Percentiles rank a stretch among this genome's conserved stretches.
phyloP scores from a whole-genome alignment of 768 basidiomycete species.

The Nidularia pulvinata region DNA sequence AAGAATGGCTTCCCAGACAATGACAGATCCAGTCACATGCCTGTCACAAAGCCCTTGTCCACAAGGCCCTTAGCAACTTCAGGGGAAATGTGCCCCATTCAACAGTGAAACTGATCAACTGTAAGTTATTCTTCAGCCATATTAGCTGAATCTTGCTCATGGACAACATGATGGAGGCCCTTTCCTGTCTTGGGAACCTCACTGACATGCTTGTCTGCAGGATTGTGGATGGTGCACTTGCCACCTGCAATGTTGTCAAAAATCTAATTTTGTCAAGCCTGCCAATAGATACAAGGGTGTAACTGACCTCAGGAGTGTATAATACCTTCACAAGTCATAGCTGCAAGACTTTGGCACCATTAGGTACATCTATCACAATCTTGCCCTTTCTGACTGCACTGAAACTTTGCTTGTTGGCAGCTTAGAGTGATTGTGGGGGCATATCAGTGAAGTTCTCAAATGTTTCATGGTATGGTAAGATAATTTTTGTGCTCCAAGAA shows the following conservation, averaged over 20 bases:
- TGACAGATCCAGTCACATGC: slow-evolving; percentile 6
- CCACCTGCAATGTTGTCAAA: slow-evolving; percentile 20
- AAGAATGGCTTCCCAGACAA: slow-evolving; percentile 12
- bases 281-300: slow-evolving; percentile 34
- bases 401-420: slow-evolving; percentile 29
- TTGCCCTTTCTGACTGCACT: slow-evolving; percentile 23
- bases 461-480: slow-evolving; percentile 19
- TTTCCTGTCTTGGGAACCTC: slow-evolving; percentile 14
- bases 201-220: slow-evolving; percentile 13
- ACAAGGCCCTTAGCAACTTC: slow-evolving; percentile 13
- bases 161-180: slow-evolving; percentile 20
- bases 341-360: slow-evolving; percentile 20
- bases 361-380: slow-evolving; percentile 26
- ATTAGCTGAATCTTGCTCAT: slow-evolving; percentile 14
- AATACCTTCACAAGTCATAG: slow-evolving; percentile 28
- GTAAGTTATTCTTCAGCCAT: slow-evolving; percentile 15
- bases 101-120: slow-evolving; percentile 20
- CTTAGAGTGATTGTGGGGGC: slow-evolving; percentile 17
- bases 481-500: slow-evolving; percentile 25
- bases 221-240: slow-evolving; percentile 17
- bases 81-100: slow-evolving; percentile 26
- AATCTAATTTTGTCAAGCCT: slow-evolving; percentile 29
- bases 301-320: slow-evolving; percentile 32
- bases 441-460: slow-evolving; percentile 19
- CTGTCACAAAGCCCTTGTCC: slow-evolving; percentile 16